These are phyloP conservation scores for Epichloe aotearoae DNA, from an alignment of 2,329 filamentous ascomycete species.

Conservation along the genomic window DNA sequence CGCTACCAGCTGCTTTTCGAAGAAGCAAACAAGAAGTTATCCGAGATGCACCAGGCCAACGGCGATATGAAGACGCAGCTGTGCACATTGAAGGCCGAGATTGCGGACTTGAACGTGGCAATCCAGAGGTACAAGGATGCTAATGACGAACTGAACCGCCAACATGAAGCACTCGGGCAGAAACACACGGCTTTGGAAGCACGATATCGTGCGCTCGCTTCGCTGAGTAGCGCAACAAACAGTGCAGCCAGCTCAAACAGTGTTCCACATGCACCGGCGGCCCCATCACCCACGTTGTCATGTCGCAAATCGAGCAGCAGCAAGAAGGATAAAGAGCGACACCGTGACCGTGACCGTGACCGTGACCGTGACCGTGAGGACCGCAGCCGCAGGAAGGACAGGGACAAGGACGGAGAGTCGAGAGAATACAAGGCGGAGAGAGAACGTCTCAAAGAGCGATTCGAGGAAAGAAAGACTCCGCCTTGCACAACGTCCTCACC, in stretches of 20 bases:
- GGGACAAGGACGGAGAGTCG: constrained; percentile 4
- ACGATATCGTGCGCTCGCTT: constrained; percentile 15
- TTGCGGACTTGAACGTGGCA: neutral
- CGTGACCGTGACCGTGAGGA: constrained; percentile 16
- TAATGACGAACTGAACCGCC: constrained; percentile 5
- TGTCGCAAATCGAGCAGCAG: constrained; percentile 17
- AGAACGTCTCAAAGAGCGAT: constrained; percentile 24
- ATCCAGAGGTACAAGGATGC: constrained; percentile 10
- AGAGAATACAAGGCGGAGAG: constrained; percentile 18
- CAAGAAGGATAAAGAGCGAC: constrained; percentile 5
- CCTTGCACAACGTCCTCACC: constrained; percentile 2
- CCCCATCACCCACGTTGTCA: constrained; percentile 12
- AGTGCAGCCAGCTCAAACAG: neutral
- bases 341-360: constrained; percentile 5
- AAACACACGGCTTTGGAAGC: constrained; percentile 17
- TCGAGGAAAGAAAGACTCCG: constrained; percentile 19
- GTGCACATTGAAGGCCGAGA: constrained; percentile 1
- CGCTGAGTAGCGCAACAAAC: neutral
- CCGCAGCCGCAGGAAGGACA: constrained; percentile 10
- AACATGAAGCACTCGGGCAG: constrained; percentile 15
- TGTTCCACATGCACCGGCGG: constrained; percentile 4
- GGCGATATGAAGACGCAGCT: constrained; percentile 10
- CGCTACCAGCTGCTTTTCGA: constrained; percentile 15
- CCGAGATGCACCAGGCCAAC: constrained; percentile 12
- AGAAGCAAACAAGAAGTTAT: constrained; percentile 17